Conservation (phyloP, 805 yeast genomes). For the Ogataea pilisensis region DNA sequence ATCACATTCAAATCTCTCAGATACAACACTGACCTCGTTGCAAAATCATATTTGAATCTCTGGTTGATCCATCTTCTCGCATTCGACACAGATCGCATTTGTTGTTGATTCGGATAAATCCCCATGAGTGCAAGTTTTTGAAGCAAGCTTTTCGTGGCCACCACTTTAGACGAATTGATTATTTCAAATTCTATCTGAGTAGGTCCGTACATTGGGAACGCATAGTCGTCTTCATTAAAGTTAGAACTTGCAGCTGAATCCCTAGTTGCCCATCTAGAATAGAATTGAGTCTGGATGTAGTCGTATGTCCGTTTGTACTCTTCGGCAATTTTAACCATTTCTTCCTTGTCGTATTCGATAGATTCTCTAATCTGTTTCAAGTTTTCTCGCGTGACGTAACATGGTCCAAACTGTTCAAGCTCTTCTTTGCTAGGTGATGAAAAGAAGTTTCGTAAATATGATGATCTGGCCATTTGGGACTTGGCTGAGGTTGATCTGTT, state of each 20-base stretch:
- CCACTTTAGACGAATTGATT: conserved; percentile 22
- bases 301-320: conserved; percentile 21
- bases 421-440: conserved; percentile 1
- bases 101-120: conserved; percentile 25
- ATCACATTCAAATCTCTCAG: conserved; percentile 25
- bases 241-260: not conserved
- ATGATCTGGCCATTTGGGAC: not conserved
- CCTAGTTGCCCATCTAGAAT: conserved; percentile 23
- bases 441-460: conserved; percentile 1
- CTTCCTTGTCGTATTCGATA: conserved; percentile 10
- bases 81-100: conserved; percentile 29
- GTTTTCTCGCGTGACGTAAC: conserved; percentile 21
- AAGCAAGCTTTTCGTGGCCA: conserved; percentile 26
- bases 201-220: conserved; percentile 30
- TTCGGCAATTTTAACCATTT: conserved; percentile 9
- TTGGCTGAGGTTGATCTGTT: not conserved
- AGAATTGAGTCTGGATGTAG: conserved; percentile 20
- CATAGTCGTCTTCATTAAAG: conserved; percentile 14
- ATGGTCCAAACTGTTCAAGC: conserved; percentile 9
- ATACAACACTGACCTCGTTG: conserved; percentile 20
- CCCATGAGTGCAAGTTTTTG: conserved; percentile 20
- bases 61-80: conserved; percentile 32
- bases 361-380: conserved; percentile 11
- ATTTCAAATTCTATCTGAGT: conserved; percentile 30
- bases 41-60: conserved; percentile 23